Evolutionary conservation across 495 filamentous ascomycete species (phyloP).

Genomic region (Talaromyces wortmannii): DNA sequence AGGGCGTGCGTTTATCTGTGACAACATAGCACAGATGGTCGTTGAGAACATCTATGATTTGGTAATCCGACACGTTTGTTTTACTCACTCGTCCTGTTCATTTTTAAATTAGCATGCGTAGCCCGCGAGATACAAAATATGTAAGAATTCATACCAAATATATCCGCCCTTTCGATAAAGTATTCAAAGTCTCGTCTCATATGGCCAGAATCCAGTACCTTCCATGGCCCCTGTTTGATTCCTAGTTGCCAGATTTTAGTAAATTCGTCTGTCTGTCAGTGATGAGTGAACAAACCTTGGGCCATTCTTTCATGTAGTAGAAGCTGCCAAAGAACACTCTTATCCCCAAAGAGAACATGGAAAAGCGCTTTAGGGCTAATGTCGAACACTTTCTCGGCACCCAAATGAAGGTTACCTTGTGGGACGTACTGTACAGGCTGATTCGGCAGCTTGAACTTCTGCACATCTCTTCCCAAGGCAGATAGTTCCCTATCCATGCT

Average conservation of each 20-base stretch:
- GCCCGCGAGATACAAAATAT: background rate
- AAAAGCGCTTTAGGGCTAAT: slow-evolving; percentile 90
- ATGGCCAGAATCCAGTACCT: slow-evolving; percentile 55
- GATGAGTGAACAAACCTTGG: slow-evolving; percentile 42
- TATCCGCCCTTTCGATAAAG: slow-evolving; percentile 58
- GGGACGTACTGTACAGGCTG: slow-evolving; percentile 80
- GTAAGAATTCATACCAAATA: slow-evolving; percentile 45
- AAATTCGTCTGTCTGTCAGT: background rate
- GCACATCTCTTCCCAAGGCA: slow-evolving; percentile 43
- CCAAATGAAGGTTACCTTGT: slow-evolving; percentile 62
- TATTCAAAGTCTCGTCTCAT: slow-evolving; percentile 76
- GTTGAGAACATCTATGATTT: slow-evolving; percentile 85
- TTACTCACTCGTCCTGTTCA: slow-evolving; percentile 38
- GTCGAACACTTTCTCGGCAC: slow-evolving; percentile 71
- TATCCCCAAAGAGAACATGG: slow-evolving; percentile 93
- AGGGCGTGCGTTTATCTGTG: slow-evolving; percentile 79
- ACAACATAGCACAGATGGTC: slow-evolving; percentile 96
- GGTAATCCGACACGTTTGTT: slow-evolving; percentile 65
- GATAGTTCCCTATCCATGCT: slow-evolving; percentile 37
- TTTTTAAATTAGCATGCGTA: background rate
- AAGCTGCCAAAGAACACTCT: slow-evolving; percentile 86
- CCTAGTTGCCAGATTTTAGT: slow-evolving; percentile 18
- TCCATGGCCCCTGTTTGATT: slow-evolving; percentile 84
- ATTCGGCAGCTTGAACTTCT: slow-evolving; percentile 78
- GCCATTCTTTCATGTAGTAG: slow-evolving; percentile 82